A percentile compares a stretch with the other conserved stretches of the same genome.
Evolutionary conservation across 2,329 filamentous ascomycete genomes (phyloP).

Genomic region (Malbranchea zuffiana): DNA sequence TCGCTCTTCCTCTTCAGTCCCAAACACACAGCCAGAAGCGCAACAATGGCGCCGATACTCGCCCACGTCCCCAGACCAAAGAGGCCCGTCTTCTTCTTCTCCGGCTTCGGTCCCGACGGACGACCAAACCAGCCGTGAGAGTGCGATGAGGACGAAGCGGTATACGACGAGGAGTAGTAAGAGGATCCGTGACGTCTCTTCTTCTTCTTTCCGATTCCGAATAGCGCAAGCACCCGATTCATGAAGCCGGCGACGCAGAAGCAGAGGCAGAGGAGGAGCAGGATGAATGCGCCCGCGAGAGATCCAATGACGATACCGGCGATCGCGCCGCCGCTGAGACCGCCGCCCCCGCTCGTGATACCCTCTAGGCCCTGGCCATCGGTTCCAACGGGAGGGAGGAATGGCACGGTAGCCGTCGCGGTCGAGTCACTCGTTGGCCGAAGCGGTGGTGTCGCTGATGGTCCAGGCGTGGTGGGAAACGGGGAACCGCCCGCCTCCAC

Average conservation of each 20-base stretch:
- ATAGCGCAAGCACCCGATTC: constrained; percentile 32
- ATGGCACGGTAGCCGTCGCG: constrained; percentile 35
- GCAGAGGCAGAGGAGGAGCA: constrained; percentile 36
- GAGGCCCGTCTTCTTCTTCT: constrained; percentile 27
- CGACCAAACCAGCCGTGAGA: constrained; percentile 20
- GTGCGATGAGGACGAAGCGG: constrained; percentile 23
- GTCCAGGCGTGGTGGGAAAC: constrained; percentile 25
- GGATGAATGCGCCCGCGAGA: constrained; percentile 35
- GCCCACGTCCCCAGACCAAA: constrained; percentile 30
- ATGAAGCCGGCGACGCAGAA: constrained; percentile 34
- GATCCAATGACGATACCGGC: constrained; percentile 43
- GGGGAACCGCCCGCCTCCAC: constrained; percentile 32
- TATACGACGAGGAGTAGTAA: constrained; percentile 23
- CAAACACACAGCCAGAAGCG: constrained; percentile 35
- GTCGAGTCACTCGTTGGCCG: constrained; percentile 37
- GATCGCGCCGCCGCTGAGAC: constrained; percentile 41
- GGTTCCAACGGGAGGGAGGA: constrained; percentile 36
- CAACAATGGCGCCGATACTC: constrained; percentile 34
- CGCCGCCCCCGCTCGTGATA: constrained; percentile 24
- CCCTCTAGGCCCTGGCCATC: constrained; percentile 30
- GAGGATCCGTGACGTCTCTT: constrained; percentile 25
- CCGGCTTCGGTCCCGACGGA: constrained; percentile 18
- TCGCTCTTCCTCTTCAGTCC: constrained; percentile 35
- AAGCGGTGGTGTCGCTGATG: constrained; percentile 31
- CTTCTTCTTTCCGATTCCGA: constrained; percentile 31